Conservation (phyloP, 2,329 filamentous ascomycete species). For the Orbilia brochopaga region DNA sequence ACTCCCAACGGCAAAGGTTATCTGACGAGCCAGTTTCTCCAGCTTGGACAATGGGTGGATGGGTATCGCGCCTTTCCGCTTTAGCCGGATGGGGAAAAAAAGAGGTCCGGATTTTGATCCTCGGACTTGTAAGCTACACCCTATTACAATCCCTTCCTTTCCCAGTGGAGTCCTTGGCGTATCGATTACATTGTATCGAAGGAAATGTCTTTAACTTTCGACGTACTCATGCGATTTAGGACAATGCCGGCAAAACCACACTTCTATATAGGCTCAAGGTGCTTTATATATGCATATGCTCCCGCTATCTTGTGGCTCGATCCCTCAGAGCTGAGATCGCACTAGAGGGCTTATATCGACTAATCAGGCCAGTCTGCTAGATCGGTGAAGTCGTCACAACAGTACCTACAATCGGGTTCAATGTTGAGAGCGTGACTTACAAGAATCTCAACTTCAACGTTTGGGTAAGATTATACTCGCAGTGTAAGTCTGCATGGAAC, state of each 20-base stretch:
- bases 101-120: constrained; percentile 93
- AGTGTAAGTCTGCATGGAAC: background rate
- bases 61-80: constrained; percentile 56
- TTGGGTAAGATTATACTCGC: constrained; percentile 68
- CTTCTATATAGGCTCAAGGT: constrained; percentile 96
- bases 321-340: background rate
- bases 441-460: constrained; percentile 99
- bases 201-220: background rate
- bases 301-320: background rate
- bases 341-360: background rate
- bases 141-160: background rate
- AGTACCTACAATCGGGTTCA: constrained; percentile 98
- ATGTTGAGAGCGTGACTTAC: constrained; percentile 98
- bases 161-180: constrained; percentile 6
- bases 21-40: background rate
- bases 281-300: constrained; percentile 44
- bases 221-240: constrained; percentile 63
- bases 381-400: constrained; percentile 99
- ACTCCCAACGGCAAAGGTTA: background rate
- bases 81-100: constrained; percentile 80
- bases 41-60: constrained; percentile 52
- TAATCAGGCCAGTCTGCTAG: constrained; percentile 61
- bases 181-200: no score
- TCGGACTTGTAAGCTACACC: constrained; percentile 76
- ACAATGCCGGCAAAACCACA: constrained; percentile 98